Evolutionary conservation across 768 basidiomycete species (phyloP), one percentile per base, ranked within the genome.

Genomic region (Rickenella mellea): DNA sequence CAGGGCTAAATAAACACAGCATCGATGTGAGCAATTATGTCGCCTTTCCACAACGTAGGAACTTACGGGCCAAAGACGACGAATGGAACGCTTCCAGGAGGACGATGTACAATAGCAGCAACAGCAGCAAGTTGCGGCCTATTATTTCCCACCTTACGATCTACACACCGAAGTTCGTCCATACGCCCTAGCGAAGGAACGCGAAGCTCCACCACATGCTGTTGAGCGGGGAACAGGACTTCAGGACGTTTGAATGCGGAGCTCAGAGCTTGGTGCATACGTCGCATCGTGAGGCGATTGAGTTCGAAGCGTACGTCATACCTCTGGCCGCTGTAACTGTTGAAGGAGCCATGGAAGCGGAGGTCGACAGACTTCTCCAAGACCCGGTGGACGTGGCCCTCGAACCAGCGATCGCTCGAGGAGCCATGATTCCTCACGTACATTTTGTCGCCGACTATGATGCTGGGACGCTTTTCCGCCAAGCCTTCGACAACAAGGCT

Each of bases 11-110:
- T 22, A 30, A 24, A 17, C 5, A 32, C n/a, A n/a, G n/a, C n/a
- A n/a, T n/a, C n/a, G n/a, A n/a, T n/a, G n/a, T n/a, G n/a, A n/a
- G n/a, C n/a, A n/a, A n/a, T n/a, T n/a, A n/a, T n/a, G n/a, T n/a
- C n/a, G n/a, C n/a, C n/a, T n/a, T n/a, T n/a, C n/a, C n/a, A n/a
- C n/a, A n/a, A n/a, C n/a, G n/a, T n/a, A n/a, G n/a, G n/a, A n/a
- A 60, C 78, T 55, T 54, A 78, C 74, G 79, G 78, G 15, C 78
- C 79, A 54, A 76, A 80, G 12, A 81, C 61, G 11, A 77, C 56
- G 48, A 81, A 80, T 0, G 78, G 79, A 1, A 64, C 52, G 5
- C 69, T 64, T 0, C 78, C 76, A 0, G 64, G 59, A 11, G 61
- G 55, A 26, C 63, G 66, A 26, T 58, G 47, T 4, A 68, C 52